A percentile compares a stretch with the other conserved stretches of the same genome.
These are phyloP conservation scores for Phytophthora pistaciae DNA, from an alignment of 352 stramenopile species.

Conservation along the genomic window DNA sequence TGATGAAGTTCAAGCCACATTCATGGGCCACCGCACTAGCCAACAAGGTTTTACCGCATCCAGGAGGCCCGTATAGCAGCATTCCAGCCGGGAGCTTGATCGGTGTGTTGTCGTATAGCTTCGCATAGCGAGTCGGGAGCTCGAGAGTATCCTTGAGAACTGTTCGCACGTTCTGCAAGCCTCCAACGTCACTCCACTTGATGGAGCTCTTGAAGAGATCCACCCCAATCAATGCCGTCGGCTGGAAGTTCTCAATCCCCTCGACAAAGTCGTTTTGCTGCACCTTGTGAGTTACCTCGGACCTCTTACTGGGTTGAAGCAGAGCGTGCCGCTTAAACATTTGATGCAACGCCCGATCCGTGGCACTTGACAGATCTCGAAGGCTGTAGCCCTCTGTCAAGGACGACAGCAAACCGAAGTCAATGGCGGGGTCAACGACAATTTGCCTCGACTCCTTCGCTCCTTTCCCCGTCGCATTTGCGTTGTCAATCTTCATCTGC, in stretches of 20 bases:
- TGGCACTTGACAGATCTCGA: slow-evolving; percentile 78
- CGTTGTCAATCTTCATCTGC: slow-evolving; percentile 48
- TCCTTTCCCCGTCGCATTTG: slow-evolving; percentile 32
- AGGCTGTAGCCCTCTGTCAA: slow-evolving; percentile 85
- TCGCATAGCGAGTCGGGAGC: slow-evolving; percentile 80
- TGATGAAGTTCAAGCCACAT: slow-evolving; percentile 92
- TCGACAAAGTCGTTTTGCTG: slow-evolving; percentile 78
- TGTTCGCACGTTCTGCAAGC: slow-evolving; percentile 80
- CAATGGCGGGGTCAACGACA: slow-evolving; percentile 61
- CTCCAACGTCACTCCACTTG: slow-evolving; percentile 90
- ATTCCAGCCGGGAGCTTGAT: slow-evolving; percentile 89
- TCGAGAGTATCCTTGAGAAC: slow-evolving; percentile 92
- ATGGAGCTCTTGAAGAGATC: slow-evolving; percentile 89
- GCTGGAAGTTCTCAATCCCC: slow-evolving; percentile 82
- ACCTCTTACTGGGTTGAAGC: slow-evolving; percentile 14
- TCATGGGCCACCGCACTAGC: slow-evolving; percentile 90
- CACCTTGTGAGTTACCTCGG: slow-evolving; percentile 34
- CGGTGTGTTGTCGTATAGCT: slow-evolving; percentile 84
- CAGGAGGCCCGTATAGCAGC: slow-evolving; percentile 91
- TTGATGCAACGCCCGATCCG: slow-evolving; percentile 74
- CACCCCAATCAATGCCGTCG: slow-evolving; percentile 81
- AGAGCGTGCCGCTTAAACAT: slow-evolving; percentile 57
- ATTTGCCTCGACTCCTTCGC: slow-evolving; percentile 15
- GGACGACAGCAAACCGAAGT: slow-evolving; percentile 68
- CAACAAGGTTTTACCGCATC: slow-evolving; percentile 92